Evolutionary conservation across 1,284 basidiomycete genomes (phyloP).

Genomic region (Heimioporus punctisporus): DNA sequence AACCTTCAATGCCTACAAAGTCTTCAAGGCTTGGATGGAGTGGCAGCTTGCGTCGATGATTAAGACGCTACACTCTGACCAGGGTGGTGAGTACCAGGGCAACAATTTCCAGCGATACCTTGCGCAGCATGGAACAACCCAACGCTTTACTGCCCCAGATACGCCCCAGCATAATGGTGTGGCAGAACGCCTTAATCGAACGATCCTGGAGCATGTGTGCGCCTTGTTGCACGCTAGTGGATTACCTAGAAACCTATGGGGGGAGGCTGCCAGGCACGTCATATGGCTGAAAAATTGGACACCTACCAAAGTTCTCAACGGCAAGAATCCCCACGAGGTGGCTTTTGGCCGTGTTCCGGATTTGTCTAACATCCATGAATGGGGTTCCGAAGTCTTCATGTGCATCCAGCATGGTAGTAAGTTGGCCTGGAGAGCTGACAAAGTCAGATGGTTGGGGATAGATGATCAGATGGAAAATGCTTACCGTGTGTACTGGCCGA

Average conservation of each 20-base stretch:
- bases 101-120: neutral
- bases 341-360: neutral
- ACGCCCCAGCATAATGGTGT: neutral
- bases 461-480: neutral
- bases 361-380: neutral
- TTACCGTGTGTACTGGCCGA: neutral
- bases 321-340: neutral
- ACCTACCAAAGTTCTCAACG: neutral
- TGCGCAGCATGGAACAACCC: neutral
- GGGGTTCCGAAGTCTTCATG: neutral
- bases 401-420: too few relatives aligned
- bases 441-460: neutral
- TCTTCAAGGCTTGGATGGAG: neutral
- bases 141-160: neutral
- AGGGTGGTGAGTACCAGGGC: neutral
- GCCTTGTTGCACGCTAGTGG: neutral
- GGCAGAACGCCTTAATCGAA: neutral
- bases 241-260: conserved; percentile 6
- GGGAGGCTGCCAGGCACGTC: neutral
- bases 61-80: neutral
- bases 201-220: neutral
- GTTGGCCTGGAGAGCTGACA: neutral
- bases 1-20: neutral
- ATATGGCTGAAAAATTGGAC: neutral
- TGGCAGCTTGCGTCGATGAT: neutral